Evolutionary conservation across 2,329 filamentous ascomycete genomes (phyloP).

Genomic region (Mariannaea sp.): DNA sequence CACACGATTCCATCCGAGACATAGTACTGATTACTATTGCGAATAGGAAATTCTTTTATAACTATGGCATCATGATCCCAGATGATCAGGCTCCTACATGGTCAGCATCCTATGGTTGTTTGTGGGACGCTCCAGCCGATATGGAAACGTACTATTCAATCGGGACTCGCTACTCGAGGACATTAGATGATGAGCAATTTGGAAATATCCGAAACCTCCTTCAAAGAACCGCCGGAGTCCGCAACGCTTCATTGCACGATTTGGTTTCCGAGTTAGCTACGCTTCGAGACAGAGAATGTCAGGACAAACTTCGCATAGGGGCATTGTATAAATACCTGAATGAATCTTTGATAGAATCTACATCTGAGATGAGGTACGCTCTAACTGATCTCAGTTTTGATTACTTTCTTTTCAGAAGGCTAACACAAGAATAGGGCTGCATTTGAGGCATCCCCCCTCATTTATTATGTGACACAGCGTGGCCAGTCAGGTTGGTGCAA

Average conservation of each 20-base stretch:
- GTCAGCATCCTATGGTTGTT: neutral
- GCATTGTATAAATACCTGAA: slow-evolving; percentile 21
- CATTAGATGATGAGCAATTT: slow-evolving; percentile 6
- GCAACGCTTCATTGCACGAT: neutral
- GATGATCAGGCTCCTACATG: neutral
- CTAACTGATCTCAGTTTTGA: neutral
- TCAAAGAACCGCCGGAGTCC: slow-evolving; percentile 3
- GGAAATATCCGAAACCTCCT: slow-evolving; percentile 13
- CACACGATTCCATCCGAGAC: neutral
- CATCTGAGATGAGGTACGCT: slow-evolving; percentile 8
- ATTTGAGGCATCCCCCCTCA: slow-evolving; percentile 17
- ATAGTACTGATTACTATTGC: neutral
- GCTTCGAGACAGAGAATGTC: neutral
- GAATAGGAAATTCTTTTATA: slow-evolving; percentile 6
- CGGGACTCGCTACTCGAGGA: neutral
- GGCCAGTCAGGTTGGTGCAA: slow-evolving; percentile 13
- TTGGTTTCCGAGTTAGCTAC: neutral
- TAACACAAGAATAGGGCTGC: slow-evolving; percentile 11
- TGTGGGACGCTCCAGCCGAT: slow-evolving; percentile 20
- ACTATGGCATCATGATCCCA: neutral
- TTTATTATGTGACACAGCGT: neutral
- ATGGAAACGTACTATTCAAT: neutral
- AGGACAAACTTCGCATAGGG: neutral
- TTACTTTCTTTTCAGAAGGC: neutral
- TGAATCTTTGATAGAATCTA: neutral